Evolutionary conservation across 2,329 filamentous ascomycete species (phyloP).

Genomic region (Penicillium concentricum): DNA sequence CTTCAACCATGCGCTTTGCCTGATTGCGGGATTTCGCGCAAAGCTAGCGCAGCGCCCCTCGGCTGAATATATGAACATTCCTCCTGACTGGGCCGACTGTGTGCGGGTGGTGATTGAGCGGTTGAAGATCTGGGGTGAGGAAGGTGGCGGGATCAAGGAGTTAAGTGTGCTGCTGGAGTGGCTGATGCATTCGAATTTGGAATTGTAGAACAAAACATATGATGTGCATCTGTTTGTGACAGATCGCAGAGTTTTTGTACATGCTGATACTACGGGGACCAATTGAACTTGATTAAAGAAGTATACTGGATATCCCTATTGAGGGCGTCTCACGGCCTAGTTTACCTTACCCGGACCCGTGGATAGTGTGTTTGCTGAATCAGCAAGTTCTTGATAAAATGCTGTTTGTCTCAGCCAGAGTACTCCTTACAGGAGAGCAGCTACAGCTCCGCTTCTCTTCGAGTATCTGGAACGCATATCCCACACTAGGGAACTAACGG

Average conservation of each 20-base stretch:
- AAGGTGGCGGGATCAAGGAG: conserved; percentile 25
- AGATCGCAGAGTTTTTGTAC: neutral
- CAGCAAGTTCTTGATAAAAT: neutral
- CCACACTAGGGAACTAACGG: neutral
- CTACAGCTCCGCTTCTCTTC: neutral
- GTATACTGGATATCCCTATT: neutral
- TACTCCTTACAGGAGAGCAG: neutral
- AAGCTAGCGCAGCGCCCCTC: conserved; percentile 18
- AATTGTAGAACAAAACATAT: conserved; percentile 3
- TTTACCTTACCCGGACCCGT: too few relatives aligned
- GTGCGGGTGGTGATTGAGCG: conserved; percentile 25
- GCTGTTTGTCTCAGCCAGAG: neutral
- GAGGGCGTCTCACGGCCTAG: neutral
- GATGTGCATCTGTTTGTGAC: neutral
- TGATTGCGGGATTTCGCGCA: conserved; percentile 24
- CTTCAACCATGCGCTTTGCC: conserved; percentile 27
- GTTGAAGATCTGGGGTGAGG: conserved; percentile 24
- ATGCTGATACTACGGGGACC: neutral
- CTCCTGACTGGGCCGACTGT: conserved; percentile 22
- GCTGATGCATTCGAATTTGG: conserved; percentile 22
- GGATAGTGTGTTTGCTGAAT: neutral
- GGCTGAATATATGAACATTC: conserved; percentile 22
- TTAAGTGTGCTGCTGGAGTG: conserved; percentile 23
- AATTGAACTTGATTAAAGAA: neutral
- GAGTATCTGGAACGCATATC: neutral